Percentiles rank a stretch among this genome's conserved stretches.
Conservation (phyloP, 805 yeast species). For the Millerago galiae region DNA sequence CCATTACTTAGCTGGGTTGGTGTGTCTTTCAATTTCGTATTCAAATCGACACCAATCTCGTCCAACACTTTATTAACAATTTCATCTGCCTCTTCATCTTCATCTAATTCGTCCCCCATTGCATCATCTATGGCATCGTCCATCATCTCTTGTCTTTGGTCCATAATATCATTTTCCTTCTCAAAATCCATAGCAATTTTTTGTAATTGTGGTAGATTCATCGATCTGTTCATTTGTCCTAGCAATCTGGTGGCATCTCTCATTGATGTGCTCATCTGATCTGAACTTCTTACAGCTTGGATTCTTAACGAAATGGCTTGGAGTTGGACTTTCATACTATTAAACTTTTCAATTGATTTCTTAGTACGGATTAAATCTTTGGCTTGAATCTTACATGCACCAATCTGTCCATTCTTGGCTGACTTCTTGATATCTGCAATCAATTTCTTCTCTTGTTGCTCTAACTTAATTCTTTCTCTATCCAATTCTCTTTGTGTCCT, state of each 20-base stretch:
- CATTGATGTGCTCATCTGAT: constrained; percentile 94
- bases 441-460: constrained; percentile 86
- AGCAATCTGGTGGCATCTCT: constrained; percentile 83
- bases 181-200: constrained; percentile 94
- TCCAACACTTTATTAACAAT: constrained; percentile 88
- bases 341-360: constrained; percentile 76
- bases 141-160: constrained; percentile 97
- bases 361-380: constrained; percentile 89
- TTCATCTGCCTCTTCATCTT: constrained; percentile 86
- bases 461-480: constrained; percentile 79
- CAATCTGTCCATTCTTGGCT: constrained; percentile 84
- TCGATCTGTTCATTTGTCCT: constrained; percentile 79
- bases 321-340: constrained; percentile 86
- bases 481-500: constrained; percentile 91
- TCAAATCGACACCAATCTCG: constrained; percentile 88
- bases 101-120: constrained; percentile 85
- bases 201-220: constrained; percentile 87
- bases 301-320: constrained; percentile 91
- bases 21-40: constrained; percentile 38
- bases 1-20: constrained; percentile 30
- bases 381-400: constrained; percentile 91
- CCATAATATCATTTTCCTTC: constrained; percentile 92
- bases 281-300: constrained; percentile 86
- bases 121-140: constrained; percentile 97
- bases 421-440: constrained; percentile 81